Evolutionary conservation across 2,329 filamentous ascomycete species (phyloP).

Genomic region (Zymoseptoria pseudotritici): DNA sequence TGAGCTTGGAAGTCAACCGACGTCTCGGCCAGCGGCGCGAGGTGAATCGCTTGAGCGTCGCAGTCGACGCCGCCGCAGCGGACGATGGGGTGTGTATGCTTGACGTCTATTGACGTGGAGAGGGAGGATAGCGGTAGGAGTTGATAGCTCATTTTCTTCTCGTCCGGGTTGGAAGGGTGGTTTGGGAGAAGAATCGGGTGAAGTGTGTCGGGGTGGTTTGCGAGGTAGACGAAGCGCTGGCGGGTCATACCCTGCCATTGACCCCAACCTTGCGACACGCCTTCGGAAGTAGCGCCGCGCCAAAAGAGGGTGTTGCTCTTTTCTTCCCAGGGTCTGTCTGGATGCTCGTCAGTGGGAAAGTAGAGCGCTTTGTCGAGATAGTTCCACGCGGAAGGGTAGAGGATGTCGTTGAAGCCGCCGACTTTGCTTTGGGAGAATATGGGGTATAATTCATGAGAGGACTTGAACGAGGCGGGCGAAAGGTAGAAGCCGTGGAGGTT

Average conservation of each 20-base stretch:
- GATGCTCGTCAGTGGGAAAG: constrained; percentile 43
- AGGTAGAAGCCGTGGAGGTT: constrained; percentile 68
- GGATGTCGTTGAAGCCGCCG: constrained; percentile 65
- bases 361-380: constrained; percentile 53
- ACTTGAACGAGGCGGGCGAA: constrained; percentile 54
- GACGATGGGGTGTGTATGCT: constrained; percentile 51
- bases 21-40: constrained; percentile 36
- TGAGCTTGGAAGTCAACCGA: constrained; percentile 49
- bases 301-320: constrained; percentile 65
- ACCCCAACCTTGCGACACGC: constrained; percentile 41
- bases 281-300: constrained; percentile 61
- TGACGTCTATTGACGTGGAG: constrained; percentile 43
- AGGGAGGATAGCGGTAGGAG: constrained; percentile 46
- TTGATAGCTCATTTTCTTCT: background rate
- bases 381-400: constrained; percentile 58
- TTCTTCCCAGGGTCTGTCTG: constrained; percentile 49
- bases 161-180: constrained; percentile 34
- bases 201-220: constrained; percentile 44
- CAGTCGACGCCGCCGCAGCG: constrained; percentile 52
- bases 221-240: constrained; percentile 66
- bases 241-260: constrained; percentile 61
- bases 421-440: constrained; percentile 71
- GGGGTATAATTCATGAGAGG: constrained; percentile 59
- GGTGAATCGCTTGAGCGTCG: constrained; percentile 45
- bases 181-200: constrained; percentile 52